Evolutionary conservation across 805 yeast genomes (phyloP), one percentile per base, ranked within the genome.

Genomic region (Kodamaea leandrae): DNA sequence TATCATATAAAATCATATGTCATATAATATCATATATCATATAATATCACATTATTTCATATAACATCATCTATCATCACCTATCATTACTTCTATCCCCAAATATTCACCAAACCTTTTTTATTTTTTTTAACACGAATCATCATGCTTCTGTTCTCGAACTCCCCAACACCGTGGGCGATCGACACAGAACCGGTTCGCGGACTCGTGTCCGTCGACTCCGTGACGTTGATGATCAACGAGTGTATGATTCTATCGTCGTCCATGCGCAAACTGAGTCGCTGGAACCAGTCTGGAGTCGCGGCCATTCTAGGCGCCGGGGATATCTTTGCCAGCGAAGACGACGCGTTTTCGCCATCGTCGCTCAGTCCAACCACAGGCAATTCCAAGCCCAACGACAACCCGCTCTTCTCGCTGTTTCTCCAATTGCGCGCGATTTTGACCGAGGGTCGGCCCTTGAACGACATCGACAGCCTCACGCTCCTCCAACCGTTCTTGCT

Each of bases 231-330:
- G 51, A 84, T 88, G 49, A 81, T 88, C 46, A 85, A 86, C 57
- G 98, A 93, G 66, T 88, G 96, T 60, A 84, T 87, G 55, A 74
- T 82, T 43, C 77, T 93, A 39, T 79, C 91, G 14, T 82, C 95
- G 14, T 89, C 93, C 16, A 88, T 93, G 95, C 74, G 97, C 41
- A 89, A 88, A 57, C 58, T 60, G 55, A 54, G 53, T 36, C 74
- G 86, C 48, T 78, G 89, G 57, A 79, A 86, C 48, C 83, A 84
- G 50, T 77, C 84, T 30, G 84, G 83, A 37, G 93, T 90, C 27
- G 91, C 96, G 7, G 87, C 95, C 4, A 78, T 91, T 21, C 68
- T 91, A 33, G 85, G 93, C 2, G 81, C 85, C 4, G 74, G 80
- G 19, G 70, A 68, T 36, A 65, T 78, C 33, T 72, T 78, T 36